These are phyloP conservation scores for Aspergillus sp. DNA, from an alignment of 2,329 filamentous ascomycete species.

Conservation along the genomic window DNA sequence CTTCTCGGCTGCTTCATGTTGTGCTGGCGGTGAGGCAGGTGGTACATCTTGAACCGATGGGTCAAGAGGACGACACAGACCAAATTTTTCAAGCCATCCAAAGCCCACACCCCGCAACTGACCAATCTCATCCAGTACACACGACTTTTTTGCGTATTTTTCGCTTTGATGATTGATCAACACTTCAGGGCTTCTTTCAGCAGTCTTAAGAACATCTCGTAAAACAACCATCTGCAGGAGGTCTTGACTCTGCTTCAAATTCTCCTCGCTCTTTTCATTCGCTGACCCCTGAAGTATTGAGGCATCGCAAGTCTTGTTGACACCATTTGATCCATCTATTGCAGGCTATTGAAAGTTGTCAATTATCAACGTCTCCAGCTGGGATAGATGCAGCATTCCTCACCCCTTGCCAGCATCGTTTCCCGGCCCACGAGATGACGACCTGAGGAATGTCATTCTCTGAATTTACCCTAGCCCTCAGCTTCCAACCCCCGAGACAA, in stretches of 20 bases:
- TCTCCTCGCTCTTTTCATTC: slow-evolving; percentile 4
- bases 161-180: neutral
- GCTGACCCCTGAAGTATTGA: slow-evolving; percentile 4
- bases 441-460: neutral
- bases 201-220: neutral
- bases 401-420: slow-evolving; percentile 27
- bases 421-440: neutral
- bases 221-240: neutral
- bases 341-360: slow-evolving; percentile 4
- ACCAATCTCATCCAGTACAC: neutral
- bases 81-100: neutral
- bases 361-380: neutral
- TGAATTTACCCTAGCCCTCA: neutral
- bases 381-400: slow-evolving; percentile 21
- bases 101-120: neutral
- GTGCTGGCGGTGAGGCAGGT: neutral
- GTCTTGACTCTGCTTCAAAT: neutral
- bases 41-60: neutral
- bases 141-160: neutral
- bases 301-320: neutral
- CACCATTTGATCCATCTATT: slow-evolving; percentile 4
- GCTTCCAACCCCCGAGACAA: neutral
- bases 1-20: neutral
- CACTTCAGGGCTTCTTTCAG: neutral
- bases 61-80: neutral